Percentiles rank a stretch among this genome's conserved stretches.
phyloP scores from a whole-genome alignment of 768 basidiomycete species.

The Dioszegia hungarica region DNA sequence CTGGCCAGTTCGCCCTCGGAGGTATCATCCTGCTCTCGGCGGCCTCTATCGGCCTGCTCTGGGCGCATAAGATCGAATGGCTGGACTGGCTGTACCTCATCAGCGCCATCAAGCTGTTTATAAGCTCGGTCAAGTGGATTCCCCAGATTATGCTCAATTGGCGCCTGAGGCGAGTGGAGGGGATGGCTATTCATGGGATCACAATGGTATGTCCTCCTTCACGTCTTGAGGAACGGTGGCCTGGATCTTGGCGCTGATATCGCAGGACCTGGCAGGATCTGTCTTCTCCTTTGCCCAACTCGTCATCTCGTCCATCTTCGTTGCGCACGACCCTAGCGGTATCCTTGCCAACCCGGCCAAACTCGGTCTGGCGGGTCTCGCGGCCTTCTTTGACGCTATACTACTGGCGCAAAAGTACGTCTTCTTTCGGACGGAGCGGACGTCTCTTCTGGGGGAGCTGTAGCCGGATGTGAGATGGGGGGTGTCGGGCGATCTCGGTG shows the following conservation, averaged over 20 bases:
- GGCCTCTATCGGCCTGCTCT: conserved; percentile 26
- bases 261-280: conserved; percentile 48
- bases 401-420: conserved; percentile 35
- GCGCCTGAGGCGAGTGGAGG: conserved; percentile 44
- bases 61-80: conserved; percentile 20
- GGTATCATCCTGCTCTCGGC: conserved; percentile 29
- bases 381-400: conserved; percentile 28
- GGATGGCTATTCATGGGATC: conserved; percentile 39
- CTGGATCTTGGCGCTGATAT: background rate
- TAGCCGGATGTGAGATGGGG: background rate
- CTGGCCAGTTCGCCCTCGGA: conserved; percentile 25
- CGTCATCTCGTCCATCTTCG: conserved; percentile 33
- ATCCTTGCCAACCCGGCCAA: conserved; percentile 47
- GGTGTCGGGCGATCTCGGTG: no score
- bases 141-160: conserved; percentile 52
- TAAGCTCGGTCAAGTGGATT: conserved; percentile 50
- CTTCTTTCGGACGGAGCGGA: conserved; percentile 8
- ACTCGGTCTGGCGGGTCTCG: conserved; percentile 35
- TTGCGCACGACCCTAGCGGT: conserved; percentile 37
- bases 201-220: conserved; percentile 41
- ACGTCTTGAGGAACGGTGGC: no score
- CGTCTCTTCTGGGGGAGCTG: background rate
- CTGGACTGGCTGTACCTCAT: conserved; percentile 47
- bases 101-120: conserved; percentile 48
- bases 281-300: conserved; percentile 41